Evolutionary conservation across 2,329 filamentous ascomycete species (phyloP), one percentile per base, ranked within the genome.

Genomic region (Penicillium expansum): DNA sequence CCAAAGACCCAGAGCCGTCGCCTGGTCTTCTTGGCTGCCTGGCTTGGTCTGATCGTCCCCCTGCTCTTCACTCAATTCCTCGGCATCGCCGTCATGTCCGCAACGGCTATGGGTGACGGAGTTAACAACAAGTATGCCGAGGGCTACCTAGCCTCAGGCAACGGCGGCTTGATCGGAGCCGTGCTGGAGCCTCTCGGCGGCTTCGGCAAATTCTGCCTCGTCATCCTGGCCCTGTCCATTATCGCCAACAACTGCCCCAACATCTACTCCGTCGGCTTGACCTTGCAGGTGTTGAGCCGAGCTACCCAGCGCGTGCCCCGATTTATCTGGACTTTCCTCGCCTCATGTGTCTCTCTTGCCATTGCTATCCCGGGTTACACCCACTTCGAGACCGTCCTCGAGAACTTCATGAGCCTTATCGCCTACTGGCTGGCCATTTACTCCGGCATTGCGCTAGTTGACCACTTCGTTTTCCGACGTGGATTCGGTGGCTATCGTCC

Each of bases 371-470:
- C 87, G 0, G 88, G 86, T 1, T 90, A 89, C 74, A 5, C 79
- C 16, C 41, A 86, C 67, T 90, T 90, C 70, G 83, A 86, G 62
- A 69, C 71, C 7, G 81, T 88, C 3, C 78, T 91, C 14, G 82
- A 87, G 69, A 87, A 89, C 72, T 89, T 91, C 74, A 88, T 91
- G 84, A 73, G 83, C 59, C 69, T 86, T 50, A 86, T 86, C 59
- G 77, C 83, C 2, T 91, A 91, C 77, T 91, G 88, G 87, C 79
- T 91, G 1, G 84, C 87, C 47, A 89, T 91, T 65, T 91, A 91
- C 74, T 82, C 85, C 61, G 86, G 83, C 45, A 83, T 91, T 60
- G 78, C 83, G 1, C 70, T 90, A 18, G 76, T 80, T 1, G 88
- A 91, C 54, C 88, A 91, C 73, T 83, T 90, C 66, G 65, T 89